Evolutionary conservation across 306 rosid species (phyloP).

Genomic region (Lathyrus oleraceus): DNA sequence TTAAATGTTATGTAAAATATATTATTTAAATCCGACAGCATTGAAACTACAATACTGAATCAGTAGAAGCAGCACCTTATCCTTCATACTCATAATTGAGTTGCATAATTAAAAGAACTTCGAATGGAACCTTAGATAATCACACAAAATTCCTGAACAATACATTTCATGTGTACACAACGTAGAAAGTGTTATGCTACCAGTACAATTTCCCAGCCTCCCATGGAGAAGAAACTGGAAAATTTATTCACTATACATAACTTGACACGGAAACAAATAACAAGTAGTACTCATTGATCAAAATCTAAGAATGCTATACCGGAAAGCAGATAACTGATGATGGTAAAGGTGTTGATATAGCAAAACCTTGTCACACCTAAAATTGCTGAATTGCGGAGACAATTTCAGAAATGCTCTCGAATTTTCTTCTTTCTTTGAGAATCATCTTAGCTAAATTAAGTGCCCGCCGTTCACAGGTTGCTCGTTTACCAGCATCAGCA

Average conservation of each 20-base stretch:
- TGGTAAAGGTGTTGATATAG: neutral
- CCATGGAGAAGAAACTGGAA: neutral
- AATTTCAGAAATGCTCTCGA: constrained; percentile 55
- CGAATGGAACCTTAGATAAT: neutral
- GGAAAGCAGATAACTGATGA: constrained; percentile 16
- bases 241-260: neutral
- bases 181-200: neutral
- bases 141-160: neutral
- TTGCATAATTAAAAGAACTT: neutral
- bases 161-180: neutral
- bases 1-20: neutral
- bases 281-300: neutral
- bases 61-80: neutral
- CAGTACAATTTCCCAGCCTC: neutral
- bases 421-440: constrained; percentile 72
- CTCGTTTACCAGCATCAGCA: constrained; percentile 60
- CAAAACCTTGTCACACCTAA: constrained; percentile 33
- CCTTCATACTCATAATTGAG: neutral
- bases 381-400: constrained; percentile 56
- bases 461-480: constrained; percentile 67
- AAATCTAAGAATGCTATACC: neutral
- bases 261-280: neutral
- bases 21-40: neutral
- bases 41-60: neutral
- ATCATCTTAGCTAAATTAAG: constrained; percentile 68